Base-by-base conservation (phyloP, 805 yeast genomes). In the Ogataea allantospora region DNA sequence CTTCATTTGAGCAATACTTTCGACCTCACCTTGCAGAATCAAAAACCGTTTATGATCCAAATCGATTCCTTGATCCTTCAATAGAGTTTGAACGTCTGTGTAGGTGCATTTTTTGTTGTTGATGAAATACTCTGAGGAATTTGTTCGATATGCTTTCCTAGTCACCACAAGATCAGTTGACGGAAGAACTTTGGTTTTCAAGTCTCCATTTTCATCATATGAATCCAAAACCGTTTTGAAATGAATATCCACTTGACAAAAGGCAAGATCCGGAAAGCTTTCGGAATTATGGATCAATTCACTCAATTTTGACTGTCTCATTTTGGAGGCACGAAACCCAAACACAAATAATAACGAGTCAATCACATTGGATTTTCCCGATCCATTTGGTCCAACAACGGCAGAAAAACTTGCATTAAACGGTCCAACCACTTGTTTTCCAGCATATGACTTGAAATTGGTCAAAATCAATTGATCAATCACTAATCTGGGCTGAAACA, bases 311-410 rank as follows among this genome's bases (percentile, higher is more conserved):
- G 91, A 85, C 51, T 93, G 99, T 55, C 99, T 80, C 96, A 93
- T 88, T 59, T 95, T 93, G 57, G 80, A 78, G 0, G 99, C 98
- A 42, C 98, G 71, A 64, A 93, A 93, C 0, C 99, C 99, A 67
- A 93, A 93, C 2, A 95, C 99, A 61, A 93, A 93, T 14, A 96
- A 83, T 30, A 93, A 83, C 23, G 99, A 97, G 59, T 93, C 99
- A 84, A 93, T 89, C 79, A 93, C 84, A 57, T 93, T 93, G 27
- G 96, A 85, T 65, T 93, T 93, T 6, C 99, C 99, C 1, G 97
- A 84, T 22, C 99, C 99, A 60, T 93, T 93, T 5, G 99, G 99
- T 0, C 99, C 99, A 10, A 93, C 97, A 8, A 93, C 95, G 0
- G 99, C 98, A 8, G 96, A 86, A 55, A 93, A 95, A 5, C 95